Percentiles rank a stretch among this genome's conserved stretches.
phyloP scores from a whole-genome alignment of 164 flowering plant species.

The Pachysandra terminalis region DNA sequence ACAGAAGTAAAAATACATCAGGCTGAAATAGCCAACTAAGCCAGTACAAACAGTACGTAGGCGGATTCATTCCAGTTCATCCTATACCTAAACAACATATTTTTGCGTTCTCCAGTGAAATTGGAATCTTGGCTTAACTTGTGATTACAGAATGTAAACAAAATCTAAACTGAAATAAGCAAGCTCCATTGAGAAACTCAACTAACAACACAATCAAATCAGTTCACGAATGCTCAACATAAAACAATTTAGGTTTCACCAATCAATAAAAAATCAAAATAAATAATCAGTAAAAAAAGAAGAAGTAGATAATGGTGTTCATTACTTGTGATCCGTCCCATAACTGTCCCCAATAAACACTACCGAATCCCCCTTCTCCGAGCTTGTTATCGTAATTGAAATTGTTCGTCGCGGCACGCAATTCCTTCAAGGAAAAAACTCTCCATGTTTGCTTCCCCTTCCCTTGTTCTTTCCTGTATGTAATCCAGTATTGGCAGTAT shows the following conservation, averaged over 20 bases:
- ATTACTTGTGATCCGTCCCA: slow-evolving; percentile 97
- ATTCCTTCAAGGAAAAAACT: slow-evolving; percentile 90
- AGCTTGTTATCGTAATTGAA: slow-evolving; percentile 96
- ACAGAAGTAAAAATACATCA: too few species aligned
- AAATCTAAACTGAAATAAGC: background rate
- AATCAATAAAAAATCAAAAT: background rate
- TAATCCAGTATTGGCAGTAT: background rate
- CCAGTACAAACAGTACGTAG: background rate
- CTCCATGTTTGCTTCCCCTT: slow-evolving; percentile 71
- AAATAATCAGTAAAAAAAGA: background rate
- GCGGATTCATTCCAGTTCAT: background rate
- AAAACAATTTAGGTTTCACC: background rate
- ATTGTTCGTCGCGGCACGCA: slow-evolving; percentile 90
- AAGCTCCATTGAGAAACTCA: too few species aligned
- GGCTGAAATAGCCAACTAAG: background rate
- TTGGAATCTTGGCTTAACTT: too few species aligned
- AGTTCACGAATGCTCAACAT: background rate
- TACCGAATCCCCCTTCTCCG: slow-evolving; percentile 97
- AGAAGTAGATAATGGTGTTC: background rate
- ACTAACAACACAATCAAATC: background rate
- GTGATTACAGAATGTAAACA: background rate
- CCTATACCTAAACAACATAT: background rate
- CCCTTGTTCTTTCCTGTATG: slow-evolving; percentile 43
- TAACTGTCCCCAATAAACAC: slow-evolving; percentile 97
- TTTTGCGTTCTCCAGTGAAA: background rate